Conservation (phyloP, 2,329 filamentous ascomycete genomes). For the Aspergillus fumigatus region DNA sequence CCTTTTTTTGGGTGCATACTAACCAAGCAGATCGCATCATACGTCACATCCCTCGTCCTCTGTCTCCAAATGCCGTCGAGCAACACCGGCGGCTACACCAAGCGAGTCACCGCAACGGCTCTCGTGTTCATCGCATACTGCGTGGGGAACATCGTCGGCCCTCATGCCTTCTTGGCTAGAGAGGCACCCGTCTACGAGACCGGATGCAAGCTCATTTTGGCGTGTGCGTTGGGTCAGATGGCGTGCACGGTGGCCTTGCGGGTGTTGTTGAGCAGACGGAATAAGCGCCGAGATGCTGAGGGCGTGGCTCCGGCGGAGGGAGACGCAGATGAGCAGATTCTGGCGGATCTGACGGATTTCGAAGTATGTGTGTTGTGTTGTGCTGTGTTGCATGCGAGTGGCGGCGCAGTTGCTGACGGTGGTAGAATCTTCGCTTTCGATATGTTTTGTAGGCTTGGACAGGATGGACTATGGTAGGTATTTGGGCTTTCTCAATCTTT, state of each 20-base stretch:
- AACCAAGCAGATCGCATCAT: constrained; percentile 32
- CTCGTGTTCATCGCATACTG: constrained; percentile 44
- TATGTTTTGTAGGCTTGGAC: background rate
- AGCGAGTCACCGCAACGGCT: constrained; percentile 46
- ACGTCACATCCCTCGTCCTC: constrained; percentile 50
- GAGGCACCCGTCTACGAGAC: constrained; percentile 48
- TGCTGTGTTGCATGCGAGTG: background rate
- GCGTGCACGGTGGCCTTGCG: constrained; percentile 17
- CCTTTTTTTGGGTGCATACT: background rate
- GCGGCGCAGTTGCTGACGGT: constrained; percentile 4
- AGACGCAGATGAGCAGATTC: constrained; percentile 4
- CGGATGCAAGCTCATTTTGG: constrained; percentile 49
- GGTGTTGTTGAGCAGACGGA: constrained; percentile 14
- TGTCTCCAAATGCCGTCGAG: constrained; percentile 41
- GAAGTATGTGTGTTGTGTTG: constrained; percentile 18
- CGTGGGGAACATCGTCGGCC: constrained; percentile 44
- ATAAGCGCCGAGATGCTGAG: constrained; percentile 15
- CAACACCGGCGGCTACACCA: constrained; percentile 48
- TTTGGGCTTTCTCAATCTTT: too few species aligned
- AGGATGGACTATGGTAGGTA: too few species aligned
- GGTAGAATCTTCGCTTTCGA: constrained; percentile 4
- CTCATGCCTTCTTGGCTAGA: constrained; percentile 40
- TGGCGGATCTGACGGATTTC: constrained; percentile 26
- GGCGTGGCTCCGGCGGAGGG: background rate
- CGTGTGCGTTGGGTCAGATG: constrained; percentile 21